Base-by-base conservation (phyloP, 2,329 filamentous ascomycete species). In the Bisporella sp. region DNA sequence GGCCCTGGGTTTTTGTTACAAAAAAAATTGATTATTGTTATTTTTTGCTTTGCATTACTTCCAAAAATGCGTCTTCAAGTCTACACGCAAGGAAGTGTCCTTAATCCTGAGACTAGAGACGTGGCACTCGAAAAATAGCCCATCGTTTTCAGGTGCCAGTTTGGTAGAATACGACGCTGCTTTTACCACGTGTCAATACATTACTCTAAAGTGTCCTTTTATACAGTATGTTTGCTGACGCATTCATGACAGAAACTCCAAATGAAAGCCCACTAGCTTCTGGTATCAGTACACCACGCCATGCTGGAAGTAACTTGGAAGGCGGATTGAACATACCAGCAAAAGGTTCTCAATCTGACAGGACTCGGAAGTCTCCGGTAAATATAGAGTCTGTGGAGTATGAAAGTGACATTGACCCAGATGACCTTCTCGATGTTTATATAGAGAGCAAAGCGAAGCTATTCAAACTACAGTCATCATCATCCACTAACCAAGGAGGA, bases 391-490 rank as follows among this genome's bases (percentile, higher is more conserved):
- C 47, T 30, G 68, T 79, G 5, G 71, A 73, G n/a, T 84, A 73
- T 52, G 80, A 87, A 62, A 81, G 79, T 60, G 84, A 88, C 53
- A 79, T 89, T 58, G 85, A 90, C 56, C 85, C 87, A 1, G 85
- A 91, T 55, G 78, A 85, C 40, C 72, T 92, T 50, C 73, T 91
- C 30, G 83, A 88, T 1, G 79, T 82, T 52, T 97, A 92, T 67
- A 61, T 99, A 21, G 80, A 84, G 12, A 79, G 88, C 13, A 91
- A 89, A 67, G 72, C 77, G 48, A 84, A 74, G 56, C 72, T 85
- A n/a, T 86, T 83, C 66, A 73, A 75, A 43, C 66, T 84, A 12
- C 77, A 84, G 55, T 75, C 81, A 21, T 72, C 76, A 6, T 55
- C 53, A 47, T 21, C 66, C 71, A 48, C 75, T 76, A 55, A 71